Base-by-base conservation (phyloP, 169 alveolate genomes). In the Eimeria necatrix region DNA sequence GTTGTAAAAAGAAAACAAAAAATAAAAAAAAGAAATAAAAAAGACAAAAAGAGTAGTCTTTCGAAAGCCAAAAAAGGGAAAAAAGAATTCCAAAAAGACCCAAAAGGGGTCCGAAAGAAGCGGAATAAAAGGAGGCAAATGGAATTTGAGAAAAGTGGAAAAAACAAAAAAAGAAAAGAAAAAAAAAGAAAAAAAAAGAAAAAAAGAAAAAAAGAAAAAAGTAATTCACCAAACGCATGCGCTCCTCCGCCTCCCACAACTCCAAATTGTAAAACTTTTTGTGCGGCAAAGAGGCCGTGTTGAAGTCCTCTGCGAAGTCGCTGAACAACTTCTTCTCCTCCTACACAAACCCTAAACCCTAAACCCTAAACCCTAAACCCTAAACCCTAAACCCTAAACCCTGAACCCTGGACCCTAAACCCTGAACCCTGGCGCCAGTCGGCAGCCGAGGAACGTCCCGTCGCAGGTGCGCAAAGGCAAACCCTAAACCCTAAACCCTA, bases 221-320 rank as follows among this genome's bases (percentile, higher is more conserved):
- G n/a, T n/a, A n/a, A n/a, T n/a, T n/a, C 89, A 70, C 93, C 59
- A n/a, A 4, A 56, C 90, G 90, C 70, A 71, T 85, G 16, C 94
- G 68, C 32, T 91, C 91, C 49, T 87, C 64, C 52, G 91, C 85
- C 81, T 96, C 97, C 94, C 94, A 96, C 18, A 74, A 24, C 52
- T 70, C 96, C 70, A 96, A 83, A 76, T 96, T 94, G 95, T 95
- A 94, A 74, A 91, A 96, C 88, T 96, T 96, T 78, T 95, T 84
- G 87, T 89, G 74, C 9, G 98, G 98, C 64, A 96, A 68, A 9
- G 97, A 94, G 10, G 97, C 97, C 9, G 97, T 94, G 80, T 96
- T 96, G 95, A 73, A 96, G 59, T 95, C 97, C 93, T 97, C 98
- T 56, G 94, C 83, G 76, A 46, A 95, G 49, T 97, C 98, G 59